Base-by-base conservation (phyloP, 371 early-diverging fungal genomes). In the Syncephalastrum racemosum region DNA sequence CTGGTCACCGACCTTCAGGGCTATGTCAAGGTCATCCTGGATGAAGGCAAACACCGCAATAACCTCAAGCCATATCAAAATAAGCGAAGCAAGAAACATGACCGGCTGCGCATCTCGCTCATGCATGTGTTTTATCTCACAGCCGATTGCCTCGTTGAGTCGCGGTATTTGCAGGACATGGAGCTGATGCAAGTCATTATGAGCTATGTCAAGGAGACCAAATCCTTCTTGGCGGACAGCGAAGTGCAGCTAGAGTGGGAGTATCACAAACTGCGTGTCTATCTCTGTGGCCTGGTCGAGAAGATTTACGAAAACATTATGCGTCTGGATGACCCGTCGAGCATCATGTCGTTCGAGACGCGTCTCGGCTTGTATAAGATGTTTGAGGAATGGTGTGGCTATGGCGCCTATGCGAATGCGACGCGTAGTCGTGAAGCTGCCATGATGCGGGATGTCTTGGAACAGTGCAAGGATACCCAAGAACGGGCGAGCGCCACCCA, bases 381-480 rank as follows among this genome's bases (percentile, higher is more conserved):
- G 61, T 88, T 96, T 75, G 95, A 95, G 66, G 82, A 88, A 46
- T 98, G 98, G 98, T 92, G 95, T 68, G 92, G 97, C 2, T 86
- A 90, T 62, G 95, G 96, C 1, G 73, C 71, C 39, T 78, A 80
- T 41, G 79, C 89, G 0, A 75, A 72, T n/a, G 43, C 61, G 1
- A 82, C 85, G 8, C 75, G 87, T 1, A 90, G 90, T 4, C 69
- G 86, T 0, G 93, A 95, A 60, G 82, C 80, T 3, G 84, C 82
- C 43, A 88, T 92, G 84, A 88, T 93, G 61, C 64, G 79, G 4
- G 69, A 77, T 46, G 87, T 89, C 0, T 67, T 95, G 52, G 94
- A 94, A 27, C 84, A 84, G 46, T 75, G 84, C 59, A 91, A 87
- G 60, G 91, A 92, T 63, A 50, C 77, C 0, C 77, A 79, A 16